Evolutionary conservation across 2,329 filamentous ascomycete species (phyloP).

Genomic region (Cryphonectria carpinicola): DNA sequence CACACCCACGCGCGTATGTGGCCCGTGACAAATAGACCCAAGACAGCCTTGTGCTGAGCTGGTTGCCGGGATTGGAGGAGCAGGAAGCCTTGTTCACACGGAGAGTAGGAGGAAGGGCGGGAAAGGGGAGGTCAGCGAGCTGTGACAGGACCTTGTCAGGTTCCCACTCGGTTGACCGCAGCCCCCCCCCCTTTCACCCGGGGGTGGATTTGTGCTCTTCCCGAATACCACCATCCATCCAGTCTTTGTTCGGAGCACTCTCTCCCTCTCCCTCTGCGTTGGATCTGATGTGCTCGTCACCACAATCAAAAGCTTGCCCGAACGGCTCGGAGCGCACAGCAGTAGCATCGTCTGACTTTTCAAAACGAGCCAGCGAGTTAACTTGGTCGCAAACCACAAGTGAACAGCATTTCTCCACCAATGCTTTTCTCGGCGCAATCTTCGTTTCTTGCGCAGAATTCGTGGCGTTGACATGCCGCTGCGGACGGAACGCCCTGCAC

Average conservation of each 20-base stretch:
- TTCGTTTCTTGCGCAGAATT: neutral
- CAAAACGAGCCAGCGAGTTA: neutral
- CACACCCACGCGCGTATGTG: neutral
- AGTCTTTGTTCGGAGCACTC: neutral
- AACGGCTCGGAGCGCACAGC: constrained; percentile 13
- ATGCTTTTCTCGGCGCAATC: constrained; percentile 16
- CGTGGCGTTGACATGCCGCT: constrained; percentile 18
- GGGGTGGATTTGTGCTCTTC: neutral
- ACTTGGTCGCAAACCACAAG: neutral
- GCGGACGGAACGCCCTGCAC: constrained; percentile 12
- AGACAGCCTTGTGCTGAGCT: neutral
- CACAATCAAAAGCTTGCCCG: neutral
- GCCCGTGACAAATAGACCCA: neutral
- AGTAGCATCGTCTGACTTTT: constrained; percentile 1
- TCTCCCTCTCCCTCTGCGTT: neutral
- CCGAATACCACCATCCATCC: neutral
- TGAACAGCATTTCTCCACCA: constrained; percentile 23
- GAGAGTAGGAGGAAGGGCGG: neutral
- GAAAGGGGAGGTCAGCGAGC: constrained; percentile 16
- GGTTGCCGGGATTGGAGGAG: neutral
- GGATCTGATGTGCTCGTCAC: neutral
- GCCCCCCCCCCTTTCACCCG: neutral
- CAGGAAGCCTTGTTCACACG: neutral
- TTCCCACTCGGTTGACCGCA: neutral
- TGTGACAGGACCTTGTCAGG: constrained; percentile 6